phyloP scores from a whole-genome alignment of 2,329 filamentous ascomycete species.

The Fusarium nematophilum region DNA sequence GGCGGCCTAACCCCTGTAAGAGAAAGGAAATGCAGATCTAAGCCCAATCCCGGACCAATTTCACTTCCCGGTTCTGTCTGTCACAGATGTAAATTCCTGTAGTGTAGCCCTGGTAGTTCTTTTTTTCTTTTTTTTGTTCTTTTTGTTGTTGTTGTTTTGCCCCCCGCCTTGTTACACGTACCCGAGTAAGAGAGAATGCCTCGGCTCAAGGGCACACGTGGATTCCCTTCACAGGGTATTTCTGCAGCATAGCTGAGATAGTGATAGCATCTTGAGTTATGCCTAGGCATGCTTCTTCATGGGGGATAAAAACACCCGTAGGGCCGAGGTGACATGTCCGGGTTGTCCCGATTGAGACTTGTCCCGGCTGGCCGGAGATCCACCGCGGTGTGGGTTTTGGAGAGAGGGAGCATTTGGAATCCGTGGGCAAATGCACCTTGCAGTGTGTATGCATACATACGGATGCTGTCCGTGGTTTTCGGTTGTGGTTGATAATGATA shows the following conservation, averaged over 20 bases:
- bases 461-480: conserved; percentile 28
- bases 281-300: conserved; percentile 6
- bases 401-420: conserved; percentile 20
- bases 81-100: no score
- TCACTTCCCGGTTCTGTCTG: no score
- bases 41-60: conserved; percentile 12
- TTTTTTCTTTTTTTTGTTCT: neutral
- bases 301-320: conserved; percentile 23
- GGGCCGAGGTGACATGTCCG: conserved; percentile 29
- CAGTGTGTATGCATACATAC: conserved; percentile 16
- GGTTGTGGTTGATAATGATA: conserved; percentile 11
- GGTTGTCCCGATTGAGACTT: conserved; percentile 36
- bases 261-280: no score
- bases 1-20: conserved; percentile 3
- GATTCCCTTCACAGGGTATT: no score
- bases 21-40: conserved; percentile 26
- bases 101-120: no score
- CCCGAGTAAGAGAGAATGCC: conserved; percentile 25
- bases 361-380: conserved; percentile 41
- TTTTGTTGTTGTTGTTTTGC: neutral
- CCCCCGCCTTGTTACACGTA: neutral
- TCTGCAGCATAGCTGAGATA: no score
- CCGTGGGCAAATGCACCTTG: conserved; percentile 22
- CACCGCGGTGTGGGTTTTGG: conserved; percentile 35
- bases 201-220: conserved; percentile 38